Conservation (phyloP, 148 eudicot genomes). For the Chenopodium album region DNA sequence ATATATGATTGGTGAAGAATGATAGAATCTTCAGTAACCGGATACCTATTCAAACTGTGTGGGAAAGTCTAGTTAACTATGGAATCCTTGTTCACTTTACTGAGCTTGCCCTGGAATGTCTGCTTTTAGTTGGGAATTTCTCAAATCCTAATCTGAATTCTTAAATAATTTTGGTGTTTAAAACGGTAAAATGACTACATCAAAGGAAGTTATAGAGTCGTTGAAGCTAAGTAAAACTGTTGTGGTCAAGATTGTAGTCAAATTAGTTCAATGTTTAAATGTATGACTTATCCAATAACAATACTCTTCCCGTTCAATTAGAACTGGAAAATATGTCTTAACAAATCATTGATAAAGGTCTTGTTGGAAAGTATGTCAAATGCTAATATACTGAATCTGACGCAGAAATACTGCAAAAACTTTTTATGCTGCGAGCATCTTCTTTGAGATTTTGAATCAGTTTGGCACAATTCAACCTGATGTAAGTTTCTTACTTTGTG, state of each 20-base stretch:
- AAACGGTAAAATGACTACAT: background rate
- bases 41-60: background rate
- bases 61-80: background rate
- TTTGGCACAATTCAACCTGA: slow-evolving; percentile 83
- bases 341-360: background rate
- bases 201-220: background rate
- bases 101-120: background rate
- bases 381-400: slow-evolving; percentile 25
- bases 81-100: background rate
- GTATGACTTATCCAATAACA: background rate
- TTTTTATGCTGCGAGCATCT: slow-evolving; percentile 96
- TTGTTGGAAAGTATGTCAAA: background rate
- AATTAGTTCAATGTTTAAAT: background rate
- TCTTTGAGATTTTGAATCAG: slow-evolving; percentile 93
- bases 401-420: slow-evolving; percentile 89
- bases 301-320: too few species aligned
- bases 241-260: background rate
- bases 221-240: background rate
- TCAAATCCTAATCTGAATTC: background rate
- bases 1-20: background rate
- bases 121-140: background rate
- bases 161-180: background rate
- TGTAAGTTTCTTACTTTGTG: slow-evolving; percentile 48
- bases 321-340: background rate
- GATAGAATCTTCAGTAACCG: background rate